Evolutionary conservation across 192 early-diverging fungal genomes (phyloP).

Genomic region (Ambispora gerdemannii): DNA sequence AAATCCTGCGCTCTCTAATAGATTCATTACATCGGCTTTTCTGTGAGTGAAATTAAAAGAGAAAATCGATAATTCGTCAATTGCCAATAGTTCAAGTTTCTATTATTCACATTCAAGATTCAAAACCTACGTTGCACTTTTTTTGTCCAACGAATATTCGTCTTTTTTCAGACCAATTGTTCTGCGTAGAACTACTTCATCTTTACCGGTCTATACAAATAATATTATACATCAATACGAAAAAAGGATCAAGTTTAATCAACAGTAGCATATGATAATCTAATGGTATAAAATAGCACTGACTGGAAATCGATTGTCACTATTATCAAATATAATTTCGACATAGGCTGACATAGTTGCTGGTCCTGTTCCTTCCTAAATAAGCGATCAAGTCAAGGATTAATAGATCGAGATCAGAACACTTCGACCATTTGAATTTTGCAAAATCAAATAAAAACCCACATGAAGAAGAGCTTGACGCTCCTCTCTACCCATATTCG

Average conservation of each 20-base stretch:
- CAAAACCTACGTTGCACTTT: constrained; percentile 70
- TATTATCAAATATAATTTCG: constrained; percentile 95
- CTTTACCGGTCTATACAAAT: constrained; percentile 71
- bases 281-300: constrained; percentile 17
- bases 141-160: constrained; percentile 96
- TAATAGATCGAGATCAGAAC: too few species aligned
- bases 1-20: constrained; percentile 95
- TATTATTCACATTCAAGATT: neutral
- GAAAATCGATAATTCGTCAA: neutral
- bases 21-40: constrained; percentile 87
- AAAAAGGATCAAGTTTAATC: too few species aligned
- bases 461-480: constrained; percentile 91
- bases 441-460: constrained; percentile 20
- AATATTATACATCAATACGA: too few species aligned
- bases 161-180: constrained; percentile 97
- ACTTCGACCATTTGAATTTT: neutral
- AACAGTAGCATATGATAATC: too few species aligned
- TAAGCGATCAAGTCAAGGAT: too few species aligned
- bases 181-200: constrained; percentile 83
- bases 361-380: constrained; percentile 86
- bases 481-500: constrained; percentile 87
- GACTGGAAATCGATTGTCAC: constrained; percentile 91
- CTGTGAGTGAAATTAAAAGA: constrained; percentile 40
- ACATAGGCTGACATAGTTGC: constrained; percentile 95
- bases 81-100: constrained; percentile 8